A percentile compares a stretch with the other conserved stretches of the same genome.
Conservation (phyloP, 2,329 filamentous ascomycete species). For the Chalara sp. region DNA sequence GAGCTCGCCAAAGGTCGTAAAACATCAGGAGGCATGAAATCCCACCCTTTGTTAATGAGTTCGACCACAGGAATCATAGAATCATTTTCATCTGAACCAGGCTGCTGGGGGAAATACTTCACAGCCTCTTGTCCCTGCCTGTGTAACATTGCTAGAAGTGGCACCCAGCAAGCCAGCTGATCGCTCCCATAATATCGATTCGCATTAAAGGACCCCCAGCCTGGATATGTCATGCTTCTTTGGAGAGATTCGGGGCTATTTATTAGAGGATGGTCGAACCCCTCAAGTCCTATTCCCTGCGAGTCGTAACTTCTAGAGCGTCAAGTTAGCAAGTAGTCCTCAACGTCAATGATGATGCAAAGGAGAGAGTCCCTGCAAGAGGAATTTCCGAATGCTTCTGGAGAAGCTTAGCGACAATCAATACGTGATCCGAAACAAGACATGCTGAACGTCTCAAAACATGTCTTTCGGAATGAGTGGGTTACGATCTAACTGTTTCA, state of each 20-base stretch:
- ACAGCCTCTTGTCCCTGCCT: conserved; percentile 4
- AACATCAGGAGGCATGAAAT: conserved; percentile 23
- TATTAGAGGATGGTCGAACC: no score
- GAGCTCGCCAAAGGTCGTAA: conserved; percentile 18
- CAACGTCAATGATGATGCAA: conserved; percentile 3
- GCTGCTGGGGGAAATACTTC: conserved; percentile 1
- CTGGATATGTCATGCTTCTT: conserved; percentile 7
- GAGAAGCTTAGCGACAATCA: no score
- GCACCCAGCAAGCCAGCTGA: conserved; percentile 14
- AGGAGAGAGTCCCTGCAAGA: background rate
- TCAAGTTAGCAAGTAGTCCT: background rate
- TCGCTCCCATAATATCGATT: conserved; percentile 8
- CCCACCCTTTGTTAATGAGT: conserved; percentile 19
- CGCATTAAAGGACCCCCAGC: conserved; percentile 3
- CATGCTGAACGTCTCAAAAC: no score
- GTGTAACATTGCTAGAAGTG: conserved; percentile 10
- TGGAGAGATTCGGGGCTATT: background rate
- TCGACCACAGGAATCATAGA: conserved; percentile 8
- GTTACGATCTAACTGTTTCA: no score
- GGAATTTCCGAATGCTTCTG: no score
- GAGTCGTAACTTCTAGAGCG: no score
- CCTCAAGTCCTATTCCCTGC: no score
- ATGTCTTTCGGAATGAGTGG: no score
- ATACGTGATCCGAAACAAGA: no score
- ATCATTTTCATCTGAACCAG: conserved; percentile 1